A percentile compares a stretch with the other conserved stretches of the same genome.
Evolutionary conservation across 225 moss, liverwort and hornwort genomes (phyloP).

Genomic region (Physcomitrium patens): DNA sequence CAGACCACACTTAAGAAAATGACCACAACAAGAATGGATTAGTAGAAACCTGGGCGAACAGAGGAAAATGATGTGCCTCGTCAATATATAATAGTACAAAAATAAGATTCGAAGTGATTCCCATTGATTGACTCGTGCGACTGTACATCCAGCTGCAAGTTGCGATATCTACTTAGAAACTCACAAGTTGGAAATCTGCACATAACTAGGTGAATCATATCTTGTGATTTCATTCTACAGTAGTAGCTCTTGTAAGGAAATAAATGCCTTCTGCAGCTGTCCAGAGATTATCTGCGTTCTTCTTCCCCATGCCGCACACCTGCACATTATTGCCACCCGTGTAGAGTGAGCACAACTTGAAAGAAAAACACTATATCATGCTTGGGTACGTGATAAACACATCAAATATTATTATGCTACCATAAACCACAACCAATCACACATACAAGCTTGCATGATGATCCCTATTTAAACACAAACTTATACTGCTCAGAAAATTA

Average conservation of each 20-base stretch:
- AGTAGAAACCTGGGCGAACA: too few relatives aligned
- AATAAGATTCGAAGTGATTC: too few relatives aligned
- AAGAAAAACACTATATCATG: not conserved
- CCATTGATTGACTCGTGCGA: too few relatives aligned
- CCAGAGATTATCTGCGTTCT: slow-evolving; percentile 84
- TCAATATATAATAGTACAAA: too few relatives aligned
- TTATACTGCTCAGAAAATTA: too few relatives aligned
- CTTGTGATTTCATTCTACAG: slow-evolving; percentile 36
- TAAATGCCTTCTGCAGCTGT: slow-evolving; percentile 87
- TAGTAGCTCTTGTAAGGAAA: slow-evolving; percentile 61
- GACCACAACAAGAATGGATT: too few relatives aligned
- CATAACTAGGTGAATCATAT: slow-evolving; percentile 18
- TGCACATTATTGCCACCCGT: slow-evolving; percentile 41
- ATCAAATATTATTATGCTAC: too few relatives aligned
- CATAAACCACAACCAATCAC: not conserved
- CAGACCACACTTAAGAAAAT: too few relatives aligned
- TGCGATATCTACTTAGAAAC: slow-evolving; percentile 27
- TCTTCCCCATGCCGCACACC: slow-evolving; percentile 89
- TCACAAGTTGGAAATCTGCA: slow-evolving; percentile 16
- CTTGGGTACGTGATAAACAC: too few relatives aligned
- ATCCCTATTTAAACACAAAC: not conserved
- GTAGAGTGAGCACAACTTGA: slow-evolving; percentile 20
- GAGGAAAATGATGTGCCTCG: too few relatives aligned
- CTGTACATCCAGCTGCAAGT: not conserved
- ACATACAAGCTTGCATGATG: not conserved